These are phyloP conservation scores for Pyrenula aspistea DNA, from an alignment of 495 filamentous ascomycete species.

Conservation along the genomic window DNA sequence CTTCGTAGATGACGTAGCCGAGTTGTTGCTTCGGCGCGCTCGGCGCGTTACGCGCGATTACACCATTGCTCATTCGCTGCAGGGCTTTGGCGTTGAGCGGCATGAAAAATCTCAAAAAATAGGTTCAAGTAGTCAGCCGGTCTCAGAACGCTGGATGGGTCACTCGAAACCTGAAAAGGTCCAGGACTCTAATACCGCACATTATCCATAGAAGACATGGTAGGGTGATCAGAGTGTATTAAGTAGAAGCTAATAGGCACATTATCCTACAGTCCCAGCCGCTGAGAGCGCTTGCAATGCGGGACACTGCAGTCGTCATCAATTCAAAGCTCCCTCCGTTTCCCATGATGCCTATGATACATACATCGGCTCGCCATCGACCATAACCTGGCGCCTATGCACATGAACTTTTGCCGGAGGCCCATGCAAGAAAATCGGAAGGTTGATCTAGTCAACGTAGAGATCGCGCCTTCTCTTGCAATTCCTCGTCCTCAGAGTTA, in stretches of 20 bases:
- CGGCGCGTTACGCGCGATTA: no score
- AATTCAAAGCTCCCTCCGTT: not conserved
- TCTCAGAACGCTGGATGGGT: no score
- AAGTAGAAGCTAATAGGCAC: not conserved
- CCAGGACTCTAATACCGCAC: no score
- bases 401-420: not conserved
- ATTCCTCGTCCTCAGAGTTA: not conserved
- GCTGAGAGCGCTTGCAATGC: not conserved
- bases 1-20: no score
- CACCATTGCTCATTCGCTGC: no score
- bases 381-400: not conserved
- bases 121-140: no score
- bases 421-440: not conserved
- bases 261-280: not conserved
- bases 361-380: not conserved
- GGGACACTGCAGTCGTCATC: not conserved
- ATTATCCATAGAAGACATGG: no score
- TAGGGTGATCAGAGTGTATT: no score
- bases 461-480: not conserved
- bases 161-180: no score
- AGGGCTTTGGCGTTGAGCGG: no score
- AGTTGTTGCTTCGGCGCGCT: no score
- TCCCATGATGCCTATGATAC: not conserved
- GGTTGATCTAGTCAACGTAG: not conserved
- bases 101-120: no score